These are phyloP conservation scores for Spathaspora jeffriesii DNA, from an alignment of 1,139 yeast species.

Conservation along the genomic window DNA sequence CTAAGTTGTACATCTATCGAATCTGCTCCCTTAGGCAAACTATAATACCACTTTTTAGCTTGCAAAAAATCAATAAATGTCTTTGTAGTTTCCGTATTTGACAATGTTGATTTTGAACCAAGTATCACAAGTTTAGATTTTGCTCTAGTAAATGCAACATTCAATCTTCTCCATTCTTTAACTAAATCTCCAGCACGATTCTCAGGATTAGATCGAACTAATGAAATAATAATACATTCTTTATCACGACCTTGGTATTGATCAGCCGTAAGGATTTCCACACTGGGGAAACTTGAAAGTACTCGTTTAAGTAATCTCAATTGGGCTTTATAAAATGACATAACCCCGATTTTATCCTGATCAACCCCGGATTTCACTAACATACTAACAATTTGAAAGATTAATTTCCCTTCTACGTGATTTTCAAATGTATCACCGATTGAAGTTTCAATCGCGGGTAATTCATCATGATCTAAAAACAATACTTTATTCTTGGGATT, in stretches of 20 bases:
- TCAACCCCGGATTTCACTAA: slow-evolving; percentile 62
- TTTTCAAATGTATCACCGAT: slow-evolving; percentile 74
- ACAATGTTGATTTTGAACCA: slow-evolving; percentile 73
- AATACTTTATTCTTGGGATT: slow-evolving; percentile 54
- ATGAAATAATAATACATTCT: slow-evolving; percentile 82
- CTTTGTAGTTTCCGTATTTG: slow-evolving; percentile 53
- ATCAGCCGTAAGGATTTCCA: slow-evolving; percentile 92
- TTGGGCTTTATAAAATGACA: slow-evolving; percentile 89
- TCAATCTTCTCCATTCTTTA: slow-evolving; percentile 88
- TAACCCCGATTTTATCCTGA: slow-evolving; percentile 70
- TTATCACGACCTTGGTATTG: slow-evolving; percentile 97
- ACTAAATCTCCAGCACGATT: slow-evolving; percentile 74
- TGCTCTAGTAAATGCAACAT: slow-evolving; percentile 94
- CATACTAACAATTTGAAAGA: slow-evolving; percentile 62
- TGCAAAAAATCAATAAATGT: slow-evolving; percentile 65
- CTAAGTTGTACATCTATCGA: slow-evolving; percentile 26
- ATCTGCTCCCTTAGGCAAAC: slow-evolving; percentile 48
- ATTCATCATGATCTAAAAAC: slow-evolving; percentile 74
- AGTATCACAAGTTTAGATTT: slow-evolving; percentile 77
- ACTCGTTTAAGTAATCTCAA: slow-evolving; percentile 52
- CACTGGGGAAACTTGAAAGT: slow-evolving; percentile 35
- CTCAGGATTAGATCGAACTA: slow-evolving; percentile 80
- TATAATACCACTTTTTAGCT: slow-evolving; percentile 63
- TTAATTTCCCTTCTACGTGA: slow-evolving; percentile 65
- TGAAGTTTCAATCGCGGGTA: slow-evolving; percentile 54